Percentiles rank a stretch among this genome's conserved stretches.
These are phyloP conservation scores for Aspergillus conjunctus DNA, from an alignment of 495 filamentous ascomycete genomes.

Conservation along the genomic window DNA sequence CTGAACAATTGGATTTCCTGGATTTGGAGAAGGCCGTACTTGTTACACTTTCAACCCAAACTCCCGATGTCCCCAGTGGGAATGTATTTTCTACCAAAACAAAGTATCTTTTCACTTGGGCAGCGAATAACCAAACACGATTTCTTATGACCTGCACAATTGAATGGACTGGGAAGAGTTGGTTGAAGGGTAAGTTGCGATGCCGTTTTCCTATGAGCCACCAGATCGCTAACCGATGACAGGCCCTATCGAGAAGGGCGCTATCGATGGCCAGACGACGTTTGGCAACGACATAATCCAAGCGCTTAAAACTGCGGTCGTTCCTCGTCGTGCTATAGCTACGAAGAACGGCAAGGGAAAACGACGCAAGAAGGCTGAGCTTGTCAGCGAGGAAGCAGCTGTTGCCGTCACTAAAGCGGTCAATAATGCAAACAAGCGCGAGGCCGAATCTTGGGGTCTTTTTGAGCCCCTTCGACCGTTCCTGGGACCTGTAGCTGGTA, in stretches of 20 bases:
- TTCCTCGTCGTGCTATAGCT: constrained; percentile 57
- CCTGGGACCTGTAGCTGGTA: constrained; percentile 69
- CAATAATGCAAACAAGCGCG: constrained; percentile 42
- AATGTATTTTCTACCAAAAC: constrained; percentile 91
- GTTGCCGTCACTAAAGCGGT: constrained; percentile 47
- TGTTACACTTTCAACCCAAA: constrained; percentile 79
- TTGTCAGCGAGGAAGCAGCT: constrained; percentile 30
- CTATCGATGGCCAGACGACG: constrained; percentile 81
- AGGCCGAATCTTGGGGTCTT: constrained; percentile 68
- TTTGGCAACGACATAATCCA: constrained; percentile 78
- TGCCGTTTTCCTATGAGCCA: neutral
- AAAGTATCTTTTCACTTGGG: constrained; percentile 93
- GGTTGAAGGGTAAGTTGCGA: constrained; percentile 79
- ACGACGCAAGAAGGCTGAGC: constrained; percentile 59
- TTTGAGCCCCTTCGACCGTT: constrained; percentile 74
- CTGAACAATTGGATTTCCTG: constrained; percentile 74
- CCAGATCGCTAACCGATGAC: constrained; percentile 29
- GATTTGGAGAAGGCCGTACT: constrained; percentile 87
- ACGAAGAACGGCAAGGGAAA: constrained; percentile 48
- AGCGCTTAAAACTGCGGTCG: constrained; percentile 70
- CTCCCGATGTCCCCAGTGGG: constrained; percentile 92
- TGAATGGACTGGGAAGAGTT: constrained; percentile 97
- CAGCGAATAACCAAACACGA: constrained; percentile 76
- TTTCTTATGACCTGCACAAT: constrained; percentile 84
- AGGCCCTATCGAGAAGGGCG: constrained; percentile 95